Percentiles rank a stretch among this genome's conserved stretches.
These are phyloP conservation scores for Beauveria scarabaeidicola DNA, from an alignment of 2,329 filamentous ascomycete species.

Conservation along the genomic window DNA sequence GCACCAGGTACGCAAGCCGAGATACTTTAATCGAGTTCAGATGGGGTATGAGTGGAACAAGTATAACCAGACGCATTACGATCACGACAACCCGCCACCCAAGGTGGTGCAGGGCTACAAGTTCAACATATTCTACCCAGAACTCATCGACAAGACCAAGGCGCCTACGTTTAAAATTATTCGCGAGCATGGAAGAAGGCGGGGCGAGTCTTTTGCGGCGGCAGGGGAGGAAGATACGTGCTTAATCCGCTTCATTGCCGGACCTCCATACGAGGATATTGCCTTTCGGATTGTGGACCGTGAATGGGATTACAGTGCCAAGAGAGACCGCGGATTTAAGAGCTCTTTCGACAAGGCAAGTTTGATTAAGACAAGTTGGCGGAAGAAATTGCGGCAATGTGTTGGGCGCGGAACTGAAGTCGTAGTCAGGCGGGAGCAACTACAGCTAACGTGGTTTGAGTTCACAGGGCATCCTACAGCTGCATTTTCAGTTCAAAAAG, in stretches of 20 bases:
- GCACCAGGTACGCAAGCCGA: slow-evolving; percentile 81
- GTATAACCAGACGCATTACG: slow-evolving; percentile 99
- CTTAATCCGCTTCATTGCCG: slow-evolving; percentile 89
- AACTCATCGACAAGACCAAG: slow-evolving; percentile 89
- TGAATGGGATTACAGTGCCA: slow-evolving; percentile 98
- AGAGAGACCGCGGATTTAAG: slow-evolving; percentile 86
- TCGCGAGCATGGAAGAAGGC: slow-evolving; percentile 78
- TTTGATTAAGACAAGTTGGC: slow-evolving; percentile 14
- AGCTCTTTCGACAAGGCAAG: slow-evolving; percentile 95
- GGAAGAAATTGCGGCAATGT: not conserved
- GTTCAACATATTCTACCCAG: slow-evolving; percentile 99
- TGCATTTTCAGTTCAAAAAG: slow-evolving; percentile 99
- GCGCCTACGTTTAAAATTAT: slow-evolving; percentile 95
- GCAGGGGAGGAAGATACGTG: slow-evolving; percentile 97
- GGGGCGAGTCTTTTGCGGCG: slow-evolving; percentile 85
- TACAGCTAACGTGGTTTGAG: slow-evolving; percentile 1
- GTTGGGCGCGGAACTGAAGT: not conserved
- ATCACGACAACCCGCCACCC: slow-evolving; percentile 93
- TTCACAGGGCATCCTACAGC: slow-evolving; percentile 76
- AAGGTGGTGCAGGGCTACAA: slow-evolving; percentile 99
- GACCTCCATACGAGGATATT: slow-evolving; percentile 92
- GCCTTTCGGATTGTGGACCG: slow-evolving; percentile 96
- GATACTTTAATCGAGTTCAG: slow-evolving; percentile 95
- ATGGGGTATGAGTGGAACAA: slow-evolving; percentile 99
- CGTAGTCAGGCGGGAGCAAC: not conserved